These are phyloP conservation scores for Leptographium galeiforme DNA, from an alignment of 2,329 filamentous ascomycete species.

Conservation along the genomic window DNA sequence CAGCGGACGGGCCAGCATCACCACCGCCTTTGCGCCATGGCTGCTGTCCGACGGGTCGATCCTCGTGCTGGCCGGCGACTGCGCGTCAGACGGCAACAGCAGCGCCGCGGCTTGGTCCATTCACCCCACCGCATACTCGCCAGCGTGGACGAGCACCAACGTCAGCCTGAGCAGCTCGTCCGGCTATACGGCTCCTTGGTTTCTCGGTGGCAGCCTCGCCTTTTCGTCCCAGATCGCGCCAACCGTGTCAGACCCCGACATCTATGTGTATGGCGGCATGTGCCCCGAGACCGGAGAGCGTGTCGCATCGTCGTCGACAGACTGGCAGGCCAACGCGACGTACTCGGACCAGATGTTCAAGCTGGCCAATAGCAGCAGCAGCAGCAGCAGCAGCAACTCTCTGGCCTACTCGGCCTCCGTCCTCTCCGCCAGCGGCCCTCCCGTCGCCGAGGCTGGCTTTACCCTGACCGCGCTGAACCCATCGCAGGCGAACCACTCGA, in stretches of 20 bases:
- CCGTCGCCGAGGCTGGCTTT: conserved; percentile 76
- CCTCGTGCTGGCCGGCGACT: conserved; percentile 62
- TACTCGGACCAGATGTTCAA: conserved; percentile 74
- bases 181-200: conserved; percentile 26
- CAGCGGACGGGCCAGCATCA: conserved; percentile 19
- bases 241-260: conserved; percentile 35
- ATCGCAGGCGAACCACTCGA: conserved; percentile 52
- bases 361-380: conserved; percentile 22
- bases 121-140: conserved; percentile 21
- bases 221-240: conserved; percentile 52
- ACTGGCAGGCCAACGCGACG: conserved; percentile 55
- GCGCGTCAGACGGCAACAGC: conserved; percentile 28
- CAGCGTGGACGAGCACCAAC: background rate
- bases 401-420: conserved; percentile 23
- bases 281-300: conserved; percentile 39
- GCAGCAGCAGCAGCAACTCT: conserved; percentile 12
- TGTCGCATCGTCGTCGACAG: conserved; percentile 10
- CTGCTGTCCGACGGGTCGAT: conserved; percentile 57
- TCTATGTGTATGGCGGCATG: conserved; percentile 85
- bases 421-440: conserved; percentile 40
- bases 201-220: conserved; percentile 43
- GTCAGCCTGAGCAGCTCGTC: background rate
- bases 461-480: conserved; percentile 62
- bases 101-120: conserved; percentile 56
- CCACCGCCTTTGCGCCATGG: conserved; percentile 51